phyloP scores from a whole-genome alignment of 225 moss, liverwort and hornwort species.

The Antitrichia curtipendula region DNA sequence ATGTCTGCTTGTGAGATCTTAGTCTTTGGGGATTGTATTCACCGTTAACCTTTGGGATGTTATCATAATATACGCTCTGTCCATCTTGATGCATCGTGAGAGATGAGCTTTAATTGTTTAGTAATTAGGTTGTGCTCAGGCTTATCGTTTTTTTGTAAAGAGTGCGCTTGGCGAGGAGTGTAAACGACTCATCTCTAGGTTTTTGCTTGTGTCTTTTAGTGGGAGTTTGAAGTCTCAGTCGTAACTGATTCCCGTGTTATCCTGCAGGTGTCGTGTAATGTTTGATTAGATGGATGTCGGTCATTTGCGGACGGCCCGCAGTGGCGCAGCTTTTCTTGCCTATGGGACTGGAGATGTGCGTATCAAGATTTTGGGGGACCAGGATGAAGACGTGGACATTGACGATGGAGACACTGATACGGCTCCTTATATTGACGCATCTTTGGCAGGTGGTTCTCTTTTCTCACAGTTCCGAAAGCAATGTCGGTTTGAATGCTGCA shows the following conservation, averaged over 20 bases:
- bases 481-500: neutral
- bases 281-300: constrained; percentile 30
- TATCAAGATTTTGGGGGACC: constrained; percentile 11
- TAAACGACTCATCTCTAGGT: neutral
- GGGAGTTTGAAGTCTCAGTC: neutral
- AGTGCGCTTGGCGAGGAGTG: neutral
- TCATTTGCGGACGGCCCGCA: neutral
- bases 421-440: neutral
- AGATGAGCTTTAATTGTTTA: neutral
- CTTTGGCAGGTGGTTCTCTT: constrained; percentile 6
- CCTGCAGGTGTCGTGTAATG: constrained; percentile 8
- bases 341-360: constrained; percentile 15
- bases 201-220: neutral
- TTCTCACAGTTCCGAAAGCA: neutral
- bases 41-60: neutral
- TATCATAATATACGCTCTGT: neutral
- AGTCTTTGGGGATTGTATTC: neutral
- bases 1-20: neutral
- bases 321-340: neutral
- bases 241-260: neutral
- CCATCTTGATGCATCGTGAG: neutral
- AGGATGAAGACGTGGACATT: constrained; percentile 42
- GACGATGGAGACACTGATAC: constrained; percentile 19
- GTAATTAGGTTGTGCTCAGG: neutral
- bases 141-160: neutral